A percentile compares a stretch with the other conserved stretches of the same genome.
Evolutionary conservation across 2,329 filamentous ascomycete genomes (phyloP).

Genomic region (Ascochyta fabae): DNA sequence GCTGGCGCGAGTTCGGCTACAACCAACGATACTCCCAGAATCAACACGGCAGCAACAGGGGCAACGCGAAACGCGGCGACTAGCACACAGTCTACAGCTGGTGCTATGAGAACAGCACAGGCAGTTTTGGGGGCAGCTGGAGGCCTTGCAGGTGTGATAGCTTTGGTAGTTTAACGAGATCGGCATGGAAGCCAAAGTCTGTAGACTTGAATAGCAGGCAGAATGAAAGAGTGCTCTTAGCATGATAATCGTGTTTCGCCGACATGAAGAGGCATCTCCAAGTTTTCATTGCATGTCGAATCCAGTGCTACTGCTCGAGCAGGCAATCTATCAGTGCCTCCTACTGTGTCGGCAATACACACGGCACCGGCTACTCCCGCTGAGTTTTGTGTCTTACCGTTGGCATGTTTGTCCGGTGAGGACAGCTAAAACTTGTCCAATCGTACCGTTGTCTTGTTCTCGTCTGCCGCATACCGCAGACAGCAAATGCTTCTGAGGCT

Average conservation of each 20-base stretch:
- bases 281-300: background rate
- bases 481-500: background rate
- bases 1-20: background rate
- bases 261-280: background rate
- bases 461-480: background rate
- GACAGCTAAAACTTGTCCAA: background rate
- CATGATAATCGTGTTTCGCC: no score
- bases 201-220: no score
- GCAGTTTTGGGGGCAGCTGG: slow-evolving; percentile 8
- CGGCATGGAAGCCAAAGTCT: no score
- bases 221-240: no score
- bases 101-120: slow-evolving; percentile 9
- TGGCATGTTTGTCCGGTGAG: slow-evolving; percentile 2
- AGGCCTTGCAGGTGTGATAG: slow-evolving; percentile 6
- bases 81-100: slow-evolving; percentile 1
- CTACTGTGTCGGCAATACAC: no score
- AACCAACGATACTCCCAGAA: background rate
- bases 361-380: background rate
- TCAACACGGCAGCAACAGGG: slow-evolving; percentile 1
- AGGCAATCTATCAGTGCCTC: no score
- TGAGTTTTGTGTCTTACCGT: background rate
- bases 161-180: background rate
- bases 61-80: background rate
- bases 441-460: background rate
- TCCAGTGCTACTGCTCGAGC: no score